A percentile compares a stretch with the other conserved stretches of the same genome.
phyloP scores from a whole-genome alignment of 768 basidiomycete genomes.

The Heimioporus sp. region DNA sequence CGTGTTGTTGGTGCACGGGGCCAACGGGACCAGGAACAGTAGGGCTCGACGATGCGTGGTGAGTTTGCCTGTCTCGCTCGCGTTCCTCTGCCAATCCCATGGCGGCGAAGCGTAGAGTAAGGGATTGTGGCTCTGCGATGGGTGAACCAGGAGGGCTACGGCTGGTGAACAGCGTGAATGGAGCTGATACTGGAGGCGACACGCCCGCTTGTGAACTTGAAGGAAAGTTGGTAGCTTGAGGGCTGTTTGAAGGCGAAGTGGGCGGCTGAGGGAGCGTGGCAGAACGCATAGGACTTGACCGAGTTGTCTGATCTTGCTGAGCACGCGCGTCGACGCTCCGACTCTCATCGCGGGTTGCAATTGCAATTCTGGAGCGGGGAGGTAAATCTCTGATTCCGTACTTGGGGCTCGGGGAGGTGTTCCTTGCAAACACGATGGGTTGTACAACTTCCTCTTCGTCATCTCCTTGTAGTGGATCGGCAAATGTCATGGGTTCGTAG shows the following conservation, averaged over 20 bases:
- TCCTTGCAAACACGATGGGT: background rate
- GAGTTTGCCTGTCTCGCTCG: slow-evolving; percentile 14
- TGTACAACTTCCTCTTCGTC: background rate
- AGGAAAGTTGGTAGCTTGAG: background rate
- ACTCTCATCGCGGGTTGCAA: slow-evolving; percentile 13
- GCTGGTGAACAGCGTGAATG: slow-evolving; percentile 7
- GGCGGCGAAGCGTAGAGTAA: slow-evolving; percentile 34
- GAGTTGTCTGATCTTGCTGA: slow-evolving; percentile 5
- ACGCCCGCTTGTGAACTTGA: slow-evolving; percentile 6
- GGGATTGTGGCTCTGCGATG: slow-evolving; percentile 20
- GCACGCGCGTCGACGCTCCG: background rate
- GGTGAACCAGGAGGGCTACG: slow-evolving; percentile 6
- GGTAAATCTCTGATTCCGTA: slow-evolving; percentile 47
- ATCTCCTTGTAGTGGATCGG: slow-evolving; percentile 22
- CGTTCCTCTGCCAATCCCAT: slow-evolving; percentile 23
- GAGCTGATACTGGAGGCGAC: slow-evolving; percentile 6
- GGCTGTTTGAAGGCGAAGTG: slow-evolving; percentile 1
- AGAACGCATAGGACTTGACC: slow-evolving; percentile 13
- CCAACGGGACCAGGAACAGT: slow-evolving; percentile 6
- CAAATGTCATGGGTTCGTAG: slow-evolving; percentile 29
- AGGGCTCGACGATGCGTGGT: slow-evolving; percentile 2
- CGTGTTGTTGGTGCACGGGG: slow-evolving; percentile 18
- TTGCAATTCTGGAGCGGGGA: slow-evolving; percentile 26
- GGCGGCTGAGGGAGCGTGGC: slow-evolving; percentile 25
- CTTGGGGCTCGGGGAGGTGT: slow-evolving; percentile 32